Evolutionary conservation across 208 protist genomes (phyloP).

Genomic region (Angomonas ambiguus): DNA sequence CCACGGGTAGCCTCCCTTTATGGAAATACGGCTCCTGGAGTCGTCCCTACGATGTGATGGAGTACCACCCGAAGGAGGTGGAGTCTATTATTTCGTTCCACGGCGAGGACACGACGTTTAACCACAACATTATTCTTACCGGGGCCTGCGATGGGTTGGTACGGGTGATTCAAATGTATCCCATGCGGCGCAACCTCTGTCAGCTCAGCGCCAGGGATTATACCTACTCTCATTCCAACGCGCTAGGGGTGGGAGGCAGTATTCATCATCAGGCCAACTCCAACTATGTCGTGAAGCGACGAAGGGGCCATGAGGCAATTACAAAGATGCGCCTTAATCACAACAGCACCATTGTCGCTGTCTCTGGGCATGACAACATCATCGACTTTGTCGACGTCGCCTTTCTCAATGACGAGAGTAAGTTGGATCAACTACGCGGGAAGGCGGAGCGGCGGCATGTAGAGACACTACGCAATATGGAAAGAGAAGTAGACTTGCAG

Average conservation of each 20-base stretch:
- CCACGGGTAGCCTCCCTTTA: conserved; percentile 64
- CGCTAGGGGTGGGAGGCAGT: conserved; percentile 24
- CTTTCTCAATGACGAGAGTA: conserved; percentile 73
- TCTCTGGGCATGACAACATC: conserved; percentile 71
- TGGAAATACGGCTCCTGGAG: conserved; percentile 90
- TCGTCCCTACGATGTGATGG: conserved; percentile 77
- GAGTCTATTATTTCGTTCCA: conserved; percentile 85
- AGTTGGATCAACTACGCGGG: conserved; percentile 66
- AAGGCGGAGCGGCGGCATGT: conserved; percentile 78
- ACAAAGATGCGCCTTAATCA: conserved; percentile 67
- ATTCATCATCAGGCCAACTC: conserved; percentile 18
- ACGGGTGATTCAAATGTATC: conserved; percentile 87
- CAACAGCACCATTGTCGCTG: conserved; percentile 71
- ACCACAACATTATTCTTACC: conserved; percentile 87
- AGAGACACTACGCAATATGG: conserved; percentile 57
- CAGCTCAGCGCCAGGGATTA: conserved; percentile 86
- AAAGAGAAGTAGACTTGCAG: conserved; percentile 26
- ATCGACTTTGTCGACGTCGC: conserved; percentile 89
- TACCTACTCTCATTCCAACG: conserved; percentile 68
- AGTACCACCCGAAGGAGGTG: conserved; percentile 77
- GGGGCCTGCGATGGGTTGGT: conserved; percentile 85
- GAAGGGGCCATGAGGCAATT: conserved; percentile 70
- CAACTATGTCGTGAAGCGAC: conserved; percentile 38
- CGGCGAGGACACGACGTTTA: conserved; percentile 72
- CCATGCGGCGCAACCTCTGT: conserved; percentile 77